phyloP scores from a whole-genome alignment of 805 yeast species.

The Isabelozyma rhagii region DNA sequence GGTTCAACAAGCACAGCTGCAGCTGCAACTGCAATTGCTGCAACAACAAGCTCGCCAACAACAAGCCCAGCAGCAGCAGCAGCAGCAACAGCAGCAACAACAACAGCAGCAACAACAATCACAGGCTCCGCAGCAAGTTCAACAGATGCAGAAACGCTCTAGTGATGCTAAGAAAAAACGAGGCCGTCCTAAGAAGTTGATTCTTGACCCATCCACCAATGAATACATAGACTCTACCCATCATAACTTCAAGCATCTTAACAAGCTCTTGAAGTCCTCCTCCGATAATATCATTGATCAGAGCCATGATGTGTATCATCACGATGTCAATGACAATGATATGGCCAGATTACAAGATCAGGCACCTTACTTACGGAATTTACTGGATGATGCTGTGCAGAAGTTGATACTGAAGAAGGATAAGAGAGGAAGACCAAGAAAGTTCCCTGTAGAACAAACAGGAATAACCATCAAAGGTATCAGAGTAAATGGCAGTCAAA shows the following conservation, averaged over 20 bases:
- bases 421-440: conserved; percentile 50
- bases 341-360: conserved; percentile 22
- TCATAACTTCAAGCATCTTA: conserved; percentile 39
- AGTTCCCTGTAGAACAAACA: conserved; percentile 45
- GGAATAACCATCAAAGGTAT: conserved; percentile 44
- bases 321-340: conserved; percentile 2
- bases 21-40: conserved; percentile 1
- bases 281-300: not conserved
- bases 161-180: conserved; percentile 30
- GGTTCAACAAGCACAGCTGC: conserved; percentile 4
- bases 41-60: conserved; percentile 1
- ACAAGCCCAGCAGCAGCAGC: conserved; percentile 2
- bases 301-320: not conserved
- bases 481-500: conserved; percentile 33
- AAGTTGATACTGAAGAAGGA: conserved; percentile 38
- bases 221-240: conserved; percentile 39
- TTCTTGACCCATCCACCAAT: conserved; percentile 40
- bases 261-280: conserved; percentile 17
- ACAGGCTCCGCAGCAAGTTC: conserved; percentile 4
- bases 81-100: conserved; percentile 7
- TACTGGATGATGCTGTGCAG: conserved; percentile 31
- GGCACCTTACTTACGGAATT: conserved; percentile 25
- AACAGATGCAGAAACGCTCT: conserved; percentile 1
- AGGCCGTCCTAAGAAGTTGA: conserved; percentile 41
- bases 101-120: conserved; percentile 6